Evolutionary conservation across 2,329 filamentous ascomycete species (phyloP), one percentile per base, ranked within the genome.

Genomic region (Periconia macrospinosa): DNA sequence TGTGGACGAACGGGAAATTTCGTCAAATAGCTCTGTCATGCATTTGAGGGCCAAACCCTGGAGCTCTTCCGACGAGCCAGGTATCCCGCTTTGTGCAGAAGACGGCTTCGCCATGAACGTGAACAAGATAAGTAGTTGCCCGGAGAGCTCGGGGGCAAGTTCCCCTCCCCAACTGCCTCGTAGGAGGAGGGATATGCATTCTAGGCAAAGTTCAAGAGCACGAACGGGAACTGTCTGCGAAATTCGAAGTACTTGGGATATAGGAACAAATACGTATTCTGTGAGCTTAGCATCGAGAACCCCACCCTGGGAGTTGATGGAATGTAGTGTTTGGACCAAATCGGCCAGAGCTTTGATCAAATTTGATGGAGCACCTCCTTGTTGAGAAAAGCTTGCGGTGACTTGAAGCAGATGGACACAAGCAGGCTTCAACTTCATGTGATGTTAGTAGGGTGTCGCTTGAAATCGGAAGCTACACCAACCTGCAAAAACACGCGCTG

Each of bases 181-280:
- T 37, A 97, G 82, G 27, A 99, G 80, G 15, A 91, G 77, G 11
- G 84, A 81, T 33, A 97, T 78, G 61, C 90, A 93, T 69, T 86
- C 85, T 44, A 97, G 79, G 30, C 88, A 87, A 42, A 89, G 75
- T 70, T 99, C 94, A 8, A 94, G 77, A 41, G 90, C 79, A 35
- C 83, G 82, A 45, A 89, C 83, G 1, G 92, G 86, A 50, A 92
- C 85, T 45, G 83, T 80, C 57, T 89, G 84, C 61, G 90, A 88
- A 57, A 86, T 83, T 54, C 91, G 87, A 64, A 99, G 87, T 40
- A 97, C 85, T 62, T 94, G 89, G 0, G 91, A 92, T 0, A 99
- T 79, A 0, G 94, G 94, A 58, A 97, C 96, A 78, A 97, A 97
- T 67, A 90, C 83, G 79, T 97, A 99, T 77, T 97, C 92, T 14